Conservation (phyloP, 352 stramenopile species). For the Globisporangium spiculum region DNA sequence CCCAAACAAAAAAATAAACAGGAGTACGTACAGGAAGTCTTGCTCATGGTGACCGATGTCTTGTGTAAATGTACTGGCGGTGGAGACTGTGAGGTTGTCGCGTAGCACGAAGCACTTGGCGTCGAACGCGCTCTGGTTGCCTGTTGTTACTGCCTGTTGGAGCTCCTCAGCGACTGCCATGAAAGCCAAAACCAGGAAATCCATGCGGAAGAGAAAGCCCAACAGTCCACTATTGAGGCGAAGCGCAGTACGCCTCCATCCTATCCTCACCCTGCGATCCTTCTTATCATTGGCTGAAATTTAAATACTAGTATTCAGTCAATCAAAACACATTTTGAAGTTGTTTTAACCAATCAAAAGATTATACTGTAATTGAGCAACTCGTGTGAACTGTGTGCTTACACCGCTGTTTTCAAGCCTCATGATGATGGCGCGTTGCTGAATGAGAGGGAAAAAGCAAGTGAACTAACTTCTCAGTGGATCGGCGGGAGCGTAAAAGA, state of each 20-base stretch:
- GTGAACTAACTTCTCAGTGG: neutral
- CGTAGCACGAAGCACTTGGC: neutral
- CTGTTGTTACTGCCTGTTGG: neutral
- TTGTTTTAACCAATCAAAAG: neutral
- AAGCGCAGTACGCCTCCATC: neutral
- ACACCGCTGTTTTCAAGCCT: neutral
- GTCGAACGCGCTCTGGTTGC: neutral
- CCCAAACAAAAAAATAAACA: neutral
- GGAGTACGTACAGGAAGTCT: slow-evolving; percentile 34
- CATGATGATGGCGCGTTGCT: neutral
- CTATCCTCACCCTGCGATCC: neutral
- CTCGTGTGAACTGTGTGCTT: neutral
- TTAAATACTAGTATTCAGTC: neutral
- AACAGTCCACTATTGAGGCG: neutral
- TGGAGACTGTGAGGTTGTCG: neutral
- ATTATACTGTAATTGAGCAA: neutral
- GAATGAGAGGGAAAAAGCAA: slow-evolving; percentile 4
- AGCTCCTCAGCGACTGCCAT: slow-evolving; percentile 9
- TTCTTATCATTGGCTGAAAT: neutral
- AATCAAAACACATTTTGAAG: neutral
- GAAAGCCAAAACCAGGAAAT: slow-evolving; percentile 12
- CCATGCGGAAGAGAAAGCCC: slow-evolving; percentile 8
- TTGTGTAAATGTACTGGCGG: neutral
- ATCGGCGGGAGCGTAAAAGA: neutral
- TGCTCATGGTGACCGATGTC: slow-evolving; percentile 25